Conservation (phyloP, 345 rosid genomes). For the Lepidium africanum region DNA sequence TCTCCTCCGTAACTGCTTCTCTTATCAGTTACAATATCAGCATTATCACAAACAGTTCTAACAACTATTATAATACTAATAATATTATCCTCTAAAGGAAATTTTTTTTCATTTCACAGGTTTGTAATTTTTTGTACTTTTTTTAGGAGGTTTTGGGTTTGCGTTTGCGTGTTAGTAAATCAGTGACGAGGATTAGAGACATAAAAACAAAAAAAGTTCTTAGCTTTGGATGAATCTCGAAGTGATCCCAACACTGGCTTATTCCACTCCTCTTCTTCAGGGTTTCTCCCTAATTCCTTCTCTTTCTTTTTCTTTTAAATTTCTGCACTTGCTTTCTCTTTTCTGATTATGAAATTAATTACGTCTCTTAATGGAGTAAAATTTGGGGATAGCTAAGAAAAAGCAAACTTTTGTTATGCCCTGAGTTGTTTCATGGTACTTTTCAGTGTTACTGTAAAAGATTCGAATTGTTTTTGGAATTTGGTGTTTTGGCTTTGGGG, state of each 20-base stretch:
- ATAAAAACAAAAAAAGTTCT: background rate
- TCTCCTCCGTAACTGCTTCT: slow-evolving; percentile 2
- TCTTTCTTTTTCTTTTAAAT: background rate
- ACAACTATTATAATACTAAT: background rate
- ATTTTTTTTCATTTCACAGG: background rate
- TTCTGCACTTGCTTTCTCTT: background rate
- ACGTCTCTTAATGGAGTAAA: slow-evolving; percentile 1
- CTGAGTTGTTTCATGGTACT: slow-evolving; percentile 1
- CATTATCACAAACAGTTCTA: background rate
- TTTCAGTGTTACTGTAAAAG: background rate
- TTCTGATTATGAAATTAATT: background rate
- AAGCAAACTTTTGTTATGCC: slow-evolving; percentile 1
- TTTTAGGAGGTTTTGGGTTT: background rate
- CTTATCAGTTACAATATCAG: background rate
- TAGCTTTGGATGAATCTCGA: slow-evolving; percentile 25
- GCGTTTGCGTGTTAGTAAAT: slow-evolving; percentile 8
- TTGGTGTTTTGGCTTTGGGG: background rate
- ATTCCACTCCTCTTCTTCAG: slow-evolving; percentile 23
- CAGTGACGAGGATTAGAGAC: background rate
- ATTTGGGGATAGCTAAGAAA: slow-evolving; percentile 3
- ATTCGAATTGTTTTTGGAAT: slow-evolving; percentile 16
- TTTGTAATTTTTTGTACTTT: too few species aligned
- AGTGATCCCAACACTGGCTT: slow-evolving; percentile 21
- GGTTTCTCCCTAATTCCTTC: slow-evolving; percentile 12
- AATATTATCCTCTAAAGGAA: background rate